Conservation (phyloP, 1,284 basidiomycete species). For the Leccinum pachyderme region DNA sequence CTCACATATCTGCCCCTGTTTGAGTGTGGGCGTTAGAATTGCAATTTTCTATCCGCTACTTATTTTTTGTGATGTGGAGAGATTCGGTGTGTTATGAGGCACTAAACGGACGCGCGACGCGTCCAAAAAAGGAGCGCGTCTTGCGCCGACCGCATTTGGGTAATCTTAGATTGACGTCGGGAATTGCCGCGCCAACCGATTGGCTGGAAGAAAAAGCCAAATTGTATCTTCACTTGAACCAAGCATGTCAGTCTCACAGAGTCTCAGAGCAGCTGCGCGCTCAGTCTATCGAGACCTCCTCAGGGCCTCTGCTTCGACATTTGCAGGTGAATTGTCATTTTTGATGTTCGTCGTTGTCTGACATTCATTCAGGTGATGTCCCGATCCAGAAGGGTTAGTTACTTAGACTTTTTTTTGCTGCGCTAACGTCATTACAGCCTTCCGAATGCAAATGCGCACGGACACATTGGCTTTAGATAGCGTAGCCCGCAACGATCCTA, state of each 20-base stretch:
- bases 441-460: constrained; percentile 61
- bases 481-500: constrained; percentile 41
- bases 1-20: constrained; percentile 19
- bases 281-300: constrained; percentile 70
- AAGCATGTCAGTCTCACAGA: constrained; percentile 45
- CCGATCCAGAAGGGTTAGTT: constrained; percentile 49
- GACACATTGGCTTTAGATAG: constrained; percentile 45
- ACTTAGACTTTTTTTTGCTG: constrained; percentile 1
- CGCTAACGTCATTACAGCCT: constrained; percentile 46
- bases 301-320: constrained; percentile 63
- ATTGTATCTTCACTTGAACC: background rate
- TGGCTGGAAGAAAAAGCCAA: constrained; percentile 12
- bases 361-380: constrained; percentile 46
- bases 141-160: constrained; percentile 36
- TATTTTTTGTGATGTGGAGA: constrained; percentile 29
- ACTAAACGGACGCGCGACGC: constrained; percentile 30
- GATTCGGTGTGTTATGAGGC: constrained; percentile 36
- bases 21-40: constrained; percentile 18
- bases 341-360: background rate
- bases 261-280: constrained; percentile 54
- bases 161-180: constrained; percentile 31
- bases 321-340: constrained; percentile 46
- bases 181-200: constrained; percentile 15
- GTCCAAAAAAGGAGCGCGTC: constrained; percentile 44
- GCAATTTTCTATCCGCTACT: constrained; percentile 29